Base-by-base conservation (phyloP, 768 basidiomycete species). In the Boletus rubescentipes region DNA sequence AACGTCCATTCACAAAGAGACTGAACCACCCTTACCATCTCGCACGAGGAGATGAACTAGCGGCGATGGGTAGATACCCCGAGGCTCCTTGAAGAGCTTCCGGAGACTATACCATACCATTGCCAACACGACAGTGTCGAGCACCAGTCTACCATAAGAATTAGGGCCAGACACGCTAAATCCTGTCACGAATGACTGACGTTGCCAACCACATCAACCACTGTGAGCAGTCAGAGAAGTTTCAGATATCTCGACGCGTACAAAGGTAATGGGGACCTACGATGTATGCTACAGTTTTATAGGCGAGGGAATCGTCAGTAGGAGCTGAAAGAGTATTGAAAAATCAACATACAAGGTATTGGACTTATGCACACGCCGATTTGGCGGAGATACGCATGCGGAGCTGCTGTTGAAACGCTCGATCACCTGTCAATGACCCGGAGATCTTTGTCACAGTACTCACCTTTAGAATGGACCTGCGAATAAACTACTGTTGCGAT, bases 21-120 rank as follows among this genome's bases (percentile, higher is more conserved):
- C n/a, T n/a, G n/a, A 43, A n/a, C 16, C n/a, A 21, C 18, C 26
- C 54, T 42, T 43, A 55, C 57, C 49, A 14, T 58, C 57, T 1
- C 61, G 45, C 14, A 57, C 29, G 23, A 63, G 58, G 3, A 51
- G 14, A 5, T 2, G 43, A 8, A 53, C 18, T 5, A 65, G 30
- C 1, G 31, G 35, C 15, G 61, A 66, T 3, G 54, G 45, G 39
- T 23, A 49, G 4, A 35, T 5, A 21, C 15, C 30, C 2, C 21
- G 12, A 11, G 40, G 29, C 31, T 50, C 49, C 23, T 36, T n/a
- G 16, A 35, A 14, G 31, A 42, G 21, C 23, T 29, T 42, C 23
- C 40, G 41, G 14, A 50, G 49, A 14, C 49, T 42, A 32, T 35
- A 26, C 10, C 34, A 23, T 15, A 50, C 29, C 40, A 50, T 50